Conservation (phyloP, 2,329 filamentous ascomycete species). For the Arthrobotrys entomopaga region DNA sequence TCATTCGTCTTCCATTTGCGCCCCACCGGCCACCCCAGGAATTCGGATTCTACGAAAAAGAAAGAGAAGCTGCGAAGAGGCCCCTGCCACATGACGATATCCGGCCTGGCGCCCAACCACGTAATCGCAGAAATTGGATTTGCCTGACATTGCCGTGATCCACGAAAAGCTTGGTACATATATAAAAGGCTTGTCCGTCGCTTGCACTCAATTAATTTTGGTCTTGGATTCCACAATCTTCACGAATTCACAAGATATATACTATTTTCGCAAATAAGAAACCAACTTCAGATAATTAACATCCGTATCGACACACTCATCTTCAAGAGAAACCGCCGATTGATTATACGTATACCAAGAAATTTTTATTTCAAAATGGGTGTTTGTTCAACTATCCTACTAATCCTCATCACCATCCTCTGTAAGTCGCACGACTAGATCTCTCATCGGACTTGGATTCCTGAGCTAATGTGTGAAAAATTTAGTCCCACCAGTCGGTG, state of each 20-base stretch:
- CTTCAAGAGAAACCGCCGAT: too few species aligned
- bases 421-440: constrained; percentile 60
- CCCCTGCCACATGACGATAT: constrained; percentile 12
- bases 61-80: too few species aligned
- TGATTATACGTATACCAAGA: not conserved
- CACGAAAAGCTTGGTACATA: not conserved
- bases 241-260: too few species aligned
- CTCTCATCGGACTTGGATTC: not conserved
- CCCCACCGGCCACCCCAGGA: too few species aligned
- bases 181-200: not conserved
- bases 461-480: not conserved
- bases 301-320: too few species aligned
- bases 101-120: constrained; percentile 4
- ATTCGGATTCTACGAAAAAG: too few species aligned
- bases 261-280: too few species aligned
- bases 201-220: not conserved
- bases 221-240: not conserved
- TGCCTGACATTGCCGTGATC: not conserved
- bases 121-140: constrained; percentile 16
- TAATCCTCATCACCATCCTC: constrained; percentile 65
- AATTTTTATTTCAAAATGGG: constrained; percentile 59
- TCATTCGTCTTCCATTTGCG: constrained; percentile 1
- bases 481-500: constrained; percentile 75
- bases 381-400: constrained; percentile 61
- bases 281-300: too few species aligned